Conservation (phyloP, 169 alveolate species). For the Plasmodium vivax region DNA sequence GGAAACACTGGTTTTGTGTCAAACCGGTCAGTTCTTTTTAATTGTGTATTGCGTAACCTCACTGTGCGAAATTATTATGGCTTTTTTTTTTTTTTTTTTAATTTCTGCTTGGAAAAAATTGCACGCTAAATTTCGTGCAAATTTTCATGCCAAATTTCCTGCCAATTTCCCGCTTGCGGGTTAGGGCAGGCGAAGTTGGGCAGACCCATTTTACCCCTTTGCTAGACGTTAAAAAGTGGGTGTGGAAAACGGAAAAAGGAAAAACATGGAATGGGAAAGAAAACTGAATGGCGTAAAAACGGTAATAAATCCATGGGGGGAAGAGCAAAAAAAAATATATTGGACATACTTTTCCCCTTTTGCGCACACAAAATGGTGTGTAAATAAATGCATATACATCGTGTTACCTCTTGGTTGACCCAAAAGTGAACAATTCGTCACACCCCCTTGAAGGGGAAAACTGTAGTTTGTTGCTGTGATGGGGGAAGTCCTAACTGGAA, state of each 20-base stretch:
- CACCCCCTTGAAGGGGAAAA: not conserved
- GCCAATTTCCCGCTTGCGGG: not conserved
- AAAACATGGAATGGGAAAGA: not conserved
- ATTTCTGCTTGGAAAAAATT: not conserved
- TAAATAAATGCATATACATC: not conserved
- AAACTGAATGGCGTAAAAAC: not conserved
- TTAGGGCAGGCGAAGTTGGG: not conserved
- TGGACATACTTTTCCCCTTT: not conserved
- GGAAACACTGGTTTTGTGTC: not conserved
- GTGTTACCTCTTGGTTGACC: not conserved
- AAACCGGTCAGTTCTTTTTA: not conserved
- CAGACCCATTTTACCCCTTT: not conserved
- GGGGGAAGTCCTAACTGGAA: not conserved
- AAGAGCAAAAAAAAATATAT: not conserved
- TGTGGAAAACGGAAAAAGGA: not conserved
- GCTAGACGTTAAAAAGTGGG: not conserved
- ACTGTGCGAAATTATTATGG: not conserved
- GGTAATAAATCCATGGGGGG: not conserved
- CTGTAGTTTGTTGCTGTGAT: not conserved
- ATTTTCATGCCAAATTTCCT: not conserved
- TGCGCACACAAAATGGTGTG: not conserved
- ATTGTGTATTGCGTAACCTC: not conserved
- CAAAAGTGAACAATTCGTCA: not conserved
- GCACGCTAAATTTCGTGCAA: not conserved
- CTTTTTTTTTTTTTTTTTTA: not conserved